phyloP scores from a whole-genome alignment of 345 rosid species.

The Bruguiera gymnorhiza region DNA sequence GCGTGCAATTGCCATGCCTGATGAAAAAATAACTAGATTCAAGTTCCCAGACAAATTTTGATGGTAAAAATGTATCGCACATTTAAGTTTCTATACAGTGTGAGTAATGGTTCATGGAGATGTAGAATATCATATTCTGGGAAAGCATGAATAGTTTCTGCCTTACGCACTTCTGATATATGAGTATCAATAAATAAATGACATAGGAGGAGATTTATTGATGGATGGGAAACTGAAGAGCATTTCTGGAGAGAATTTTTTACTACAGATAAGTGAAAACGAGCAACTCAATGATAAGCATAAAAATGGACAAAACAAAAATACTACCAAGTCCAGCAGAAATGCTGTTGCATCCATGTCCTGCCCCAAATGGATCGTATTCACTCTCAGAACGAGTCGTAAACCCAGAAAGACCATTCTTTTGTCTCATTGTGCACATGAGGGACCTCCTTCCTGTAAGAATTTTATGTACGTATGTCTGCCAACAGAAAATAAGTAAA shows the following conservation, averaged over 20 bases:
- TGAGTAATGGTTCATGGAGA: neutral
- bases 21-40: constrained; percentile 10
- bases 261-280: neutral
- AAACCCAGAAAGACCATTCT: constrained; percentile 57
- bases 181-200: neutral
- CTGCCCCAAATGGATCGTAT: constrained; percentile 84
- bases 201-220: neutral
- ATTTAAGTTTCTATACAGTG: neutral
- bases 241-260: neutral
- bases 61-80: neutral
- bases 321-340: constrained; percentile 89
- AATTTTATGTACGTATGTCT: constrained; percentile 88
- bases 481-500: constrained; percentile 22
- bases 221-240: neutral
- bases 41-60: constrained; percentile 5
- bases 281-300: neutral
- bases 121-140: neutral
- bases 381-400: constrained; percentile 68
- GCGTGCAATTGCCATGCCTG: constrained; percentile 88
- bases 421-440: constrained; percentile 55
- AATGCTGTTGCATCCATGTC: constrained; percentile 87
- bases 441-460: constrained; percentile 76
- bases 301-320: constrained; percentile 10
- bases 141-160: neutral
- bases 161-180: neutral